phyloP scores from a whole-genome alignment of 768 basidiomycete genomes.

The Tylopilus subfusipes region DNA sequence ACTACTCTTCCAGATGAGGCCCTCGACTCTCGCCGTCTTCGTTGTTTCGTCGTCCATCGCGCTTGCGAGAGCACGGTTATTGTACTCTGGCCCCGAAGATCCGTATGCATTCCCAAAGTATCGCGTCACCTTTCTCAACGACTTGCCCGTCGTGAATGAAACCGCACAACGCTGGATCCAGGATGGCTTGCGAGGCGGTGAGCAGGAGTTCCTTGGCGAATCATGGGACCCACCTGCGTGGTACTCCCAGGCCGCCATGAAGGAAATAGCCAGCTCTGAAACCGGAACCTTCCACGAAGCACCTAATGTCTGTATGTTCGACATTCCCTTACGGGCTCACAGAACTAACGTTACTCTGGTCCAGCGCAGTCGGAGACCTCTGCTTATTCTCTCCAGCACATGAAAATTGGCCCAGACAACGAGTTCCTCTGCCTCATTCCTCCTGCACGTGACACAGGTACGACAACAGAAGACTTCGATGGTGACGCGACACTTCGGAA shows the following conservation, averaged over 20 bases:
- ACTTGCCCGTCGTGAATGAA: constrained; percentile 66
- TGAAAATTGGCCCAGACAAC: constrained; percentile 67
- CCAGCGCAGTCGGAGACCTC: constrained; percentile 24
- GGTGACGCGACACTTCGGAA: constrained; percentile 64
- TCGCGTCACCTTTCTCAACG: constrained; percentile 73
- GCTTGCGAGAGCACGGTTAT: constrained; percentile 31
- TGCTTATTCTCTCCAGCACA: constrained; percentile 61
- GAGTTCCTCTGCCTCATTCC: constrained; percentile 81
- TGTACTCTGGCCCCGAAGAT: constrained; percentile 78
- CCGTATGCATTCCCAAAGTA: constrained; percentile 80
- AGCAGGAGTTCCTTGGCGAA: constrained; percentile 72
- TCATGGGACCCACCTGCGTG: constrained; percentile 44
- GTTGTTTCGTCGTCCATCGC: constrained; percentile 12
- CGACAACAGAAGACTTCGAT: constrained; percentile 50
- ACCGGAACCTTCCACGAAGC: constrained; percentile 26
- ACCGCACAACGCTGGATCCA: constrained; percentile 74
- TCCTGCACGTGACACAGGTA: constrained; percentile 46
- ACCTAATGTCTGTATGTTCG: constrained; percentile 38
- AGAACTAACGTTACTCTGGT: constrained; percentile 12
- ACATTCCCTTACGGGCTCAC: constrained; percentile 10
- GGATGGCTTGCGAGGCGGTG: constrained; percentile 70
- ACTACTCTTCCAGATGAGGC: constrained; percentile 16
- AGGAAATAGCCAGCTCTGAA: constrained; percentile 60
- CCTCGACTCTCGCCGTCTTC: constrained; percentile 13
- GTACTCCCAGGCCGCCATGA: constrained; percentile 40